Conservation (phyloP, 441 rosid genomes). For the Erodium trifolium region DNA sequence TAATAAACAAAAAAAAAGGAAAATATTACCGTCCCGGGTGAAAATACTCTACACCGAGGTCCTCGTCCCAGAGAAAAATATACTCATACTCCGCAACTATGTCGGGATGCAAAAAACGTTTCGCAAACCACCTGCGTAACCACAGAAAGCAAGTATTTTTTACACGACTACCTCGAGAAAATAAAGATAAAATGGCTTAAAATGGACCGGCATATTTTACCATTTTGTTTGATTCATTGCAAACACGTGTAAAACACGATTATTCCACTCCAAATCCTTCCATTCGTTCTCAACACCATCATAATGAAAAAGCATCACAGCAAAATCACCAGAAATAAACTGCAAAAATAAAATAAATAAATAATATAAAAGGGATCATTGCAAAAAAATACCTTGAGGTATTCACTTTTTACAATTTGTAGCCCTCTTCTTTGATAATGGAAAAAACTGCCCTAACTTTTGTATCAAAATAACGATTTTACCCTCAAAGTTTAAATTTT, state of each 20-base stretch:
- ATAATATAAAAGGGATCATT: no score
- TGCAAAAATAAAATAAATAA: constrained; percentile 22
- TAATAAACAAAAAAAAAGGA: neutral
- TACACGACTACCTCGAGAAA: neutral
- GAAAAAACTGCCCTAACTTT: no score
- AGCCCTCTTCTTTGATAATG: no score
- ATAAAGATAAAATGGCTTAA: neutral
- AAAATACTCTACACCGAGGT: constrained; percentile 61
- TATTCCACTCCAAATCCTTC: constrained; percentile 43
- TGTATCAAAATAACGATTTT: no score
- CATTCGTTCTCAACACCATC: constrained; percentile 56
- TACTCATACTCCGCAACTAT: constrained; percentile 49
- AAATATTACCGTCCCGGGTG: constrained; percentile 35
- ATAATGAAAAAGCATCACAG: constrained; percentile 65
- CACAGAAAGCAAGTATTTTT: neutral
- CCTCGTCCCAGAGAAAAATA: constrained; percentile 74
- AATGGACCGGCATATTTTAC: constrained; percentile 22
- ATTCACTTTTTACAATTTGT: no score
- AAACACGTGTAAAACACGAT: constrained; percentile 47
- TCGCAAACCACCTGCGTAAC: constrained; percentile 65
- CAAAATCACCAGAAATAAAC: constrained; percentile 47
- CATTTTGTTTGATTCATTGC: constrained; percentile 66
- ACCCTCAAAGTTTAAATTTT: no score
- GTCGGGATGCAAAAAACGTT: constrained; percentile 73
- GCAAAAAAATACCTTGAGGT: no score